Evolutionary conservation across 2,329 filamentous ascomycete genomes (phyloP).

Genomic region (Exophiala sp.): DNA sequence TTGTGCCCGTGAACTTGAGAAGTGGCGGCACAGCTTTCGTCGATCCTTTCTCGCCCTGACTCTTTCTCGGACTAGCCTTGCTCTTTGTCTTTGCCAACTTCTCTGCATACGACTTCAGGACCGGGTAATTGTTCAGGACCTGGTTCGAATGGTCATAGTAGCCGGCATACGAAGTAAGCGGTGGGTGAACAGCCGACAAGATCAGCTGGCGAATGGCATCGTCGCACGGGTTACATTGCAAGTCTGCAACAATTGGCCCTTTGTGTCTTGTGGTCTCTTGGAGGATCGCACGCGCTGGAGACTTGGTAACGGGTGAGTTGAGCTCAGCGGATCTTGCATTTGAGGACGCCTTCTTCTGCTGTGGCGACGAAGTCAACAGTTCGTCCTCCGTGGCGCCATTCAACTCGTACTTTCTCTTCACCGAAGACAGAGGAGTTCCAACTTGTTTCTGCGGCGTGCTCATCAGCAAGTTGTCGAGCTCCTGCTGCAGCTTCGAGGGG

Average conservation of each 20-base stretch:
- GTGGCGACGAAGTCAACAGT: constrained; percentile 10
- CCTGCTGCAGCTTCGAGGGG: constrained; percentile 33
- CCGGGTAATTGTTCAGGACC: constrained; percentile 63
- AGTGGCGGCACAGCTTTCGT: constrained; percentile 59
- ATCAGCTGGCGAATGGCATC: constrained; percentile 71
- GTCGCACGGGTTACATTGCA: constrained; percentile 85
- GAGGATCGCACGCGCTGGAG: constrained; percentile 28
- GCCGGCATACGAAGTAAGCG: constrained; percentile 69
- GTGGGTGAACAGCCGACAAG: constrained; percentile 67
- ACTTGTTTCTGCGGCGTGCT: constrained; percentile 63
- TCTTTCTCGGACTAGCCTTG: constrained; percentile 43
- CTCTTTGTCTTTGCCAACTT: constrained; percentile 47
- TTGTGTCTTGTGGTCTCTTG: constrained; percentile 37
- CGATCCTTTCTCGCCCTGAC: constrained; percentile 54
- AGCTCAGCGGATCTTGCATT: neutral
- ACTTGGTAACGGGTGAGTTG: constrained; percentile 10
- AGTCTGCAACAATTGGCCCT: constrained; percentile 72
- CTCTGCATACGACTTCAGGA: constrained; percentile 81
- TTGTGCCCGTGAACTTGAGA: constrained; percentile 64
- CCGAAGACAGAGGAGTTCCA: constrained; percentile 41
- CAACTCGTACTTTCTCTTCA: constrained; percentile 18
- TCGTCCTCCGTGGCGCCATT: constrained; percentile 15
- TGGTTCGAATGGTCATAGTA: constrained; percentile 70
- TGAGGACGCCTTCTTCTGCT: constrained; percentile 5
- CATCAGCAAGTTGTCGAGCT: constrained; percentile 48